Base-by-base conservation (phyloP, 169 alveolate species). In the Amoebophrya sp. region DNA sequence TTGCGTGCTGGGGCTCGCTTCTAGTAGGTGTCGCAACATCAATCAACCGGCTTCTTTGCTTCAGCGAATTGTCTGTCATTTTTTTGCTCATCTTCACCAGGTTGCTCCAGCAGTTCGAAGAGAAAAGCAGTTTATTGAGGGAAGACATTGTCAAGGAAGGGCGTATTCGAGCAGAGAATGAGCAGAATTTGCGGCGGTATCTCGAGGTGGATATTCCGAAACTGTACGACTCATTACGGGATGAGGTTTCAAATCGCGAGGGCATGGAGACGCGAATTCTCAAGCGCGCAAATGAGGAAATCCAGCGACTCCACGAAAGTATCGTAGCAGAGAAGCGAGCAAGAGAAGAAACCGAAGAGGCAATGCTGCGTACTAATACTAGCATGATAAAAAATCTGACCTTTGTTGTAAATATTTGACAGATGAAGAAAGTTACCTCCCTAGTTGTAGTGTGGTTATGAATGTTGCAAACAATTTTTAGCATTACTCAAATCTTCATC, bases 41-140 rank as follows among this genome's bases (percentile, higher is more conserved):
- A n/a, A n/a, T n/a, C n/a, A n/a, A n/a, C n/a, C n/a, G n/a, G n/a
- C n/a, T n/a, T n/a, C n/a, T n/a, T n/a, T n/a, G n/a, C n/a, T n/a
- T n/a, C n/a, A n/a, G n/a, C n/a, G n/a, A n/a, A n/a, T n/a, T n/a
- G n/a, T n/a, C n/a, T n/a, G n/a, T n/a, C n/a, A n/a, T n/a, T n/a
- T n/a, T n/a, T n/a, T n/a, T n/a, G n/a, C n/a, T n/a, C n/a, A 47
- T 12, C 6, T 12, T 12, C 65, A 47, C 65, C 65, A 65, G 83
- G 83, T 65, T 65, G 33, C 83, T 65, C 83, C 83, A 36, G 26
- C 83, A 65, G 26, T 65, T 65, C n/a, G 83, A 65, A 36, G 83
- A 65, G 83, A 65, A 65, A 36, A 65, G 38, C 2, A 65, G 38
- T 6, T 0, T 65, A 36, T 36, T 65, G 3, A 29, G 83, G 83